Percentiles rank a stretch among this genome's conserved stretches.
phyloP scores from a whole-genome alignment of 371 early-diverging fungal genomes.

The Coemansia sp. region DNA sequence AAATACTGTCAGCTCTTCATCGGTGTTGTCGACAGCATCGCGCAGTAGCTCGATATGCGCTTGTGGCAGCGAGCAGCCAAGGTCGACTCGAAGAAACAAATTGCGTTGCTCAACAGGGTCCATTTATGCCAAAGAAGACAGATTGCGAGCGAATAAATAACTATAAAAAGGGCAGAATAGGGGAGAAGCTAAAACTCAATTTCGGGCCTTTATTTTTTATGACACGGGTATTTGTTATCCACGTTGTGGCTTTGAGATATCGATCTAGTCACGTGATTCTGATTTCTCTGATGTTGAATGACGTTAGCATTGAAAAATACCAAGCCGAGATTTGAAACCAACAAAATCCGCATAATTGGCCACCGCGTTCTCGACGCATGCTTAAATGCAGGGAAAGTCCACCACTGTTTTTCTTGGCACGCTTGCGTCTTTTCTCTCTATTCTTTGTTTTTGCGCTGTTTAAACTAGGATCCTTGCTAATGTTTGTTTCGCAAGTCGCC shows the following conservation, averaged over 20 bases:
- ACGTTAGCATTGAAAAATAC: background rate
- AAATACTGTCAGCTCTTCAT: constrained; percentile 34
- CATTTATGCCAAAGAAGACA: constrained; percentile 17
- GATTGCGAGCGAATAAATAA: background rate
- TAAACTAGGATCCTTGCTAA: constrained; percentile 1
- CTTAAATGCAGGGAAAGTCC: constrained; percentile 3
- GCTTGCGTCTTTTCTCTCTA: constrained; percentile 5
- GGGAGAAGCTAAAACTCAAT: background rate
- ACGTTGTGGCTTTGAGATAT: background rate
- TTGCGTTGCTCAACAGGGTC: constrained; percentile 14
- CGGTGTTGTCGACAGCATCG: constrained; percentile 19
- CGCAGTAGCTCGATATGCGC: constrained; percentile 19
- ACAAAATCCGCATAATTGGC: constrained; percentile 2
- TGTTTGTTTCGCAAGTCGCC: constrained; percentile 37
- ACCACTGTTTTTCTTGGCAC: background rate
- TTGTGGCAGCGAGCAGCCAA: constrained; percentile 15
- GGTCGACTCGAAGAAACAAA: constrained; percentile 24
- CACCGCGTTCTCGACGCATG: background rate
- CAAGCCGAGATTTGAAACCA: background rate
- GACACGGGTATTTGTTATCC: background rate
- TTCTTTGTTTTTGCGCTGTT: constrained; percentile 1
- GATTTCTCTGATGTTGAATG: background rate
- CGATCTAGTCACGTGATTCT: too few relatives aligned
- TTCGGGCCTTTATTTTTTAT: background rate
- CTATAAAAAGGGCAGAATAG: background rate